Evolutionary conservation across 192 early-diverging fungal genomes (phyloP), one percentile per base, ranked within the genome.

Genomic region (Coemansia sp.): DNA sequence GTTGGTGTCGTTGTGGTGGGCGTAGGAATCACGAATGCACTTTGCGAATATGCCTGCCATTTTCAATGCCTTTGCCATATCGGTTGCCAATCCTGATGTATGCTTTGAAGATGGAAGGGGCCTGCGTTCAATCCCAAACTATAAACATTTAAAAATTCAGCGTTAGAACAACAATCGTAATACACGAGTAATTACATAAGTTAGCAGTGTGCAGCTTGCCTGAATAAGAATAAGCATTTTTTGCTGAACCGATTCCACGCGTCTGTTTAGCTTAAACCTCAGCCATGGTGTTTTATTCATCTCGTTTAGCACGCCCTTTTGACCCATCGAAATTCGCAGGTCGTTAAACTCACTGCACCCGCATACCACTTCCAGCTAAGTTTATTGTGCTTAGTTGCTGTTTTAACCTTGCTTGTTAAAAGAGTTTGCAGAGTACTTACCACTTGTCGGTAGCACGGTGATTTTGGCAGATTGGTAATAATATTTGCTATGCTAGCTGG

Each of bases 241-340:
- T 56, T 78, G 63, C 8, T 49, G 12, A 11, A 73, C 45, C 3
- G 62, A 49, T 1, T 68, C 53, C 2, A 78, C 64, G 6, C 60
- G 55, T 11, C 41, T 43, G 4, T 22, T 29, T 12, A 69, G 22
- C 24, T 54, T 59, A 20, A 64, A 63, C 35, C 29, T 50, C 1
- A 73, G 32, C 43, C 38, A 64, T 2, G 35, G 43, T 27, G 51
- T 59, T 41, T 70, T 73, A 47, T 69, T 73, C 64, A 78, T 66
- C 16, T 62, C 64, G 27, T 78, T 73, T 4, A 78, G 56, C 14
- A 70, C 57, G 19, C 76, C 57, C 56, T 78, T 78, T 32, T 78
- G 76, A 11, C 76, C 76, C 35, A 41, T 26, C 5, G 63, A 61
- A 50, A 78, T 66, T 9, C 54, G 53, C 13, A 78, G 56, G 2